Percentiles rank a stretch among this genome's conserved stretches.
These are phyloP conservation scores for Paramecium bursaria DNA, from an alignment of 73 alveolate species.

Conservation along the genomic window DNA sequence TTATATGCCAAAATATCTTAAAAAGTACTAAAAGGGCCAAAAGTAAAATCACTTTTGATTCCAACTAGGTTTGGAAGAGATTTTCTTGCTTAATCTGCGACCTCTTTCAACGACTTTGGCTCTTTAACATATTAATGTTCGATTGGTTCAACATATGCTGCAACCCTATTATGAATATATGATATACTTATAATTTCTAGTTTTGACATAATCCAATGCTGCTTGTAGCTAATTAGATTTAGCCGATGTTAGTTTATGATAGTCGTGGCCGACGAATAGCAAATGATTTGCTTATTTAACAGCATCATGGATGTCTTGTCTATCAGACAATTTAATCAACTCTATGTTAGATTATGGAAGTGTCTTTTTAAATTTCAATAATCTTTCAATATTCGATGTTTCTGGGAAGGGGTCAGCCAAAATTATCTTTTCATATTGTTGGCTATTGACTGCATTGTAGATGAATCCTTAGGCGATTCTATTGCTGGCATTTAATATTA, in stretches of 20 bases:
- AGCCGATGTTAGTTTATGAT: not conserved
- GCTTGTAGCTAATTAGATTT: conserved; percentile 34
- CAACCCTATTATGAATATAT: not conserved
- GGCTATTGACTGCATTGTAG: conserved; percentile 15
- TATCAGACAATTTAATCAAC: conserved; percentile 22
- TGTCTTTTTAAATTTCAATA: not conserved
- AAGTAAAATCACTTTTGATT: conserved; percentile 24
- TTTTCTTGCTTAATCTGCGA: conserved; percentile 41
- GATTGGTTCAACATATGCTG: conserved; percentile 50
- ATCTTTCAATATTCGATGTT: conserved; percentile 4
- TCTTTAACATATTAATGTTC: conserved; percentile 35
- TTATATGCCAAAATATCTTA: not conserved
- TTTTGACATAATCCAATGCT: conserved; percentile 13
- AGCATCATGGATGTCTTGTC: conserved; percentile 37
- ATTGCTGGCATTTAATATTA: conserved; percentile 45
- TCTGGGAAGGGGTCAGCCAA: conserved; percentile 43
- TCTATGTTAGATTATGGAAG: conserved; percentile 26
- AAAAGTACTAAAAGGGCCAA: conserved; percentile 34
- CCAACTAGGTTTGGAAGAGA: conserved; percentile 31
- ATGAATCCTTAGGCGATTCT: conserved; percentile 55
- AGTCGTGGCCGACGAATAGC: conserved; percentile 35
- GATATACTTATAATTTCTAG: conserved; percentile 13
- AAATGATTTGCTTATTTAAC: conserved; percentile 29
- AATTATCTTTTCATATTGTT: conserved; percentile 34
- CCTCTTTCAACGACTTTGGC: conserved; percentile 31